Evolutionary conservation across 2,329 filamentous ascomycete genomes (phyloP).

Genomic region (Aphanocladium album): DNA sequence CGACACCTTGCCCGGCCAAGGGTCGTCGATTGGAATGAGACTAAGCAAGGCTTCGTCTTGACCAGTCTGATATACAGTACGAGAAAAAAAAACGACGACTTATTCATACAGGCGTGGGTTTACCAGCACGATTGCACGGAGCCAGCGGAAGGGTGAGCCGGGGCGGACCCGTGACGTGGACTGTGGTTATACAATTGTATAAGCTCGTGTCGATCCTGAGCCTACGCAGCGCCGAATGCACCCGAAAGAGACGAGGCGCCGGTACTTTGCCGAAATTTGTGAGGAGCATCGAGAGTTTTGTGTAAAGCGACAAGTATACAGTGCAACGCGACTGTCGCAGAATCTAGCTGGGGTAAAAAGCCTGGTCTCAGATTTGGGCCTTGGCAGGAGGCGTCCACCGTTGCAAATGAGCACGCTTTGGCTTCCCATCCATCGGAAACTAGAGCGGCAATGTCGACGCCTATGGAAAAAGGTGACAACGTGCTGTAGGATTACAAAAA

Average conservation of each 20-base stretch:
- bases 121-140: neutral
- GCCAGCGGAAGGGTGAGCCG: neutral
- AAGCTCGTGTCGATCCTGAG: neutral
- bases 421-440: neutral
- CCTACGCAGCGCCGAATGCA: neutral
- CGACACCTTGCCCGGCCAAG: neutral
- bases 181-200: neutral
- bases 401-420: neutral
- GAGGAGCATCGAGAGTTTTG: neutral
- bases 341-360: neutral
- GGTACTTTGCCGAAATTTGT: neutral
- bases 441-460: neutral
- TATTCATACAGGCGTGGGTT: neutral
- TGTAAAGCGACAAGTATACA: too few relatives aligned
- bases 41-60: neutral
- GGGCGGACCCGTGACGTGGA: neutral
- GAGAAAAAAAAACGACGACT: neutral
- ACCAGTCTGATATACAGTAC: neutral
- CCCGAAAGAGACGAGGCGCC: neutral
- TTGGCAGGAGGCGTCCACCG: neutral
- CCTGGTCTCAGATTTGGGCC: neutral
- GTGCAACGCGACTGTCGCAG: neutral
- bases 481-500: neutral
- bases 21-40: neutral
- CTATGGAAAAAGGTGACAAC: neutral